Percentiles rank a stretch among this genome's conserved stretches.
Conservation (phyloP, 805 yeast genomes). For the Yamadazyma ubonensis region DNA sequence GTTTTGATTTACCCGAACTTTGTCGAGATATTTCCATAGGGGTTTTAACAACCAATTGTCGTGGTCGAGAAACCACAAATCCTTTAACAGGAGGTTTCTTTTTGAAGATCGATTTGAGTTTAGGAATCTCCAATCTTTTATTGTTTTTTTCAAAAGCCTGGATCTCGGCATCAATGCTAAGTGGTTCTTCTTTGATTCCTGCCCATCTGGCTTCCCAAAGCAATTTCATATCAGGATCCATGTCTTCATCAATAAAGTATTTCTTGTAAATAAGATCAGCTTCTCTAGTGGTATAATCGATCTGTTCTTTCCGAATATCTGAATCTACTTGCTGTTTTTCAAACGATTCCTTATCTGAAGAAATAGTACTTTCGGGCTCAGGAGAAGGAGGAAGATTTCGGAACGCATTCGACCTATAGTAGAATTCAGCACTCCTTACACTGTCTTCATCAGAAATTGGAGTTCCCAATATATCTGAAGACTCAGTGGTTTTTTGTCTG, state of each 20-base stretch:
- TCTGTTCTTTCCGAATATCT: constrained; percentile 20
- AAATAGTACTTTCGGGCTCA: background rate
- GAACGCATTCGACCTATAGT: constrained; percentile 15
- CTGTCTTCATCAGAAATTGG: background rate
- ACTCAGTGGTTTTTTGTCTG: too few relatives aligned
- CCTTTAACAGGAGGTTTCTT: constrained; percentile 17
- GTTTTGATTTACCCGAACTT: too few relatives aligned
- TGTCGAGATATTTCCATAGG: background rate
- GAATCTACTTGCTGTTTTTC: constrained; percentile 19
- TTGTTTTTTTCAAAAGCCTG: background rate
- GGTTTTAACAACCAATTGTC: constrained; percentile 28
- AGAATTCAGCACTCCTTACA: constrained; percentile 13
- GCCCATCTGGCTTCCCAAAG: constrained; percentile 49
- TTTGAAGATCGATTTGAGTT: constrained; percentile 3
- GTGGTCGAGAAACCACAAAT: constrained; percentile 37
- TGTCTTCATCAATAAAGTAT: constrained; percentile 36
- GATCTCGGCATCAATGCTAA: background rate
- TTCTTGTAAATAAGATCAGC: constrained; percentile 53
- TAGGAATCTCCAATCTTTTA: background rate
- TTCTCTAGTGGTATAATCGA: constrained; percentile 60
- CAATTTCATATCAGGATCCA: constrained; percentile 51
- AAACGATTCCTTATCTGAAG: constrained; percentile 15
- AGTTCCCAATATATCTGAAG: too few relatives aligned
- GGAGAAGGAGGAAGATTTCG: background rate
- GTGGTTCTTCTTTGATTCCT: constrained; percentile 11